Evolutionary conservation across 352 stramenopile species (phyloP).

Genomic region (Phytopythium vexans): DNA sequence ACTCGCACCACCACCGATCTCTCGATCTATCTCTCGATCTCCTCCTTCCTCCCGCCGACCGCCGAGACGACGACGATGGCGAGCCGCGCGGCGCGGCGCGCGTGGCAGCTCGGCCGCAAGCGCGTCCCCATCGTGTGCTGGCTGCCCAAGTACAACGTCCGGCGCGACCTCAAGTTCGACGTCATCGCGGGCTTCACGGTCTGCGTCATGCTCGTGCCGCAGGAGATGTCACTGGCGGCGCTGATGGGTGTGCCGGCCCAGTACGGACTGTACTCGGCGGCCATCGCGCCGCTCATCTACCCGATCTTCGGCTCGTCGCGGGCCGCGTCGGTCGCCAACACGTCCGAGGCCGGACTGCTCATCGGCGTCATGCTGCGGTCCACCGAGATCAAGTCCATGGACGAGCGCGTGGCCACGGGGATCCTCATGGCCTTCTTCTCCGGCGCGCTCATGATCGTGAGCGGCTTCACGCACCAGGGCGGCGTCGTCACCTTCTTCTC

Average conservation of each 20-base stretch:
- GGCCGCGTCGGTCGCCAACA: slow-evolving; percentile 64
- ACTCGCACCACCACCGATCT: too few relatives aligned
- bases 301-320: slow-evolving; percentile 64
- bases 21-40: too few relatives aligned
- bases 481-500: slow-evolving; percentile 74
- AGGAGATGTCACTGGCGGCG: slow-evolving; percentile 90
- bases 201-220: slow-evolving; percentile 90
- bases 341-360: slow-evolving; percentile 57
- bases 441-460: slow-evolving; percentile 50
- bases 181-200: slow-evolving; percentile 67
- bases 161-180: slow-evolving; percentile 63
- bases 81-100: not conserved
- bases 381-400: slow-evolving; percentile 38
- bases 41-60: too few relatives aligned
- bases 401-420: slow-evolving; percentile 55
- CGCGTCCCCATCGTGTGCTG: slow-evolving; percentile 70
- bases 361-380: slow-evolving; percentile 59
- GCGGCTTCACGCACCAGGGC: slow-evolving; percentile 54
- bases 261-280: slow-evolving; percentile 71
- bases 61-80: not conserved
- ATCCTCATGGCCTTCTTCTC: slow-evolving; percentile 76
- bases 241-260: slow-evolving; percentile 80
- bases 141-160: slow-evolving; percentile 62
- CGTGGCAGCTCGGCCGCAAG: slow-evolving; percentile 10
- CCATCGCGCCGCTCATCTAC: slow-evolving; percentile 70